phyloP scores from a whole-genome alignment of 1,284 basidiomycete genomes.

The Entoloma clypeatum region DNA sequence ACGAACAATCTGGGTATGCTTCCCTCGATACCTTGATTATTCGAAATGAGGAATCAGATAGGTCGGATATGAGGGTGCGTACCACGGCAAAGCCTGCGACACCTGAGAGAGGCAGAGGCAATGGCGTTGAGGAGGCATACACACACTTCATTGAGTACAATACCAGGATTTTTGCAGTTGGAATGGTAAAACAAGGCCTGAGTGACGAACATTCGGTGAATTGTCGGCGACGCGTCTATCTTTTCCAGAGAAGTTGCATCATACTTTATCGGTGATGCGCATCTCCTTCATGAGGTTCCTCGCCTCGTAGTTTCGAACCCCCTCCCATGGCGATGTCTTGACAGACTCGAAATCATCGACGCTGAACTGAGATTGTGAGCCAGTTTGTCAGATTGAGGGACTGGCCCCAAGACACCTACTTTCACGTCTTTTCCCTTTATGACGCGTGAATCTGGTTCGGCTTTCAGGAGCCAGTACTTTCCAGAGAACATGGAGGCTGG shows the following conservation, averaged over 20 bases:
- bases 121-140: conserved; percentile 5
- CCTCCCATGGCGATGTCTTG: conserved; percentile 84
- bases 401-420: conserved; percentile 38
- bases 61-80: conserved; percentile 16
- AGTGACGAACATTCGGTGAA: not conserved
- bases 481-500: conserved; percentile 6
- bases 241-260: conserved; percentile 14
- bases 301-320: conserved; percentile 89
- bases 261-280: conserved; percentile 78
- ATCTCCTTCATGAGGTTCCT: conserved; percentile 92
- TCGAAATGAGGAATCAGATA: not conserved
- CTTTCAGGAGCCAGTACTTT: conserved; percentile 83
- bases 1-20: conserved; percentile 87
- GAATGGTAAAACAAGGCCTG: conserved; percentile 86
- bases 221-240: not conserved
- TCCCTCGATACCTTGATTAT: conserved; percentile 71
- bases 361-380: conserved; percentile 63
- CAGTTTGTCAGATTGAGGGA: conserved; percentile 6
- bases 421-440: conserved; percentile 91
- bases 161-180: conserved; percentile 86
- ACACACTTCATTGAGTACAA: conserved; percentile 16
- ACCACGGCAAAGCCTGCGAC: conserved; percentile 84
- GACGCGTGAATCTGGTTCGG: conserved; percentile 83
- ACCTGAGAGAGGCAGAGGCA: conserved; percentile 40
- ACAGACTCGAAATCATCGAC: conserved; percentile 84